A percentile compares a stretch with the other conserved stretches of the same genome.
Conservation (phyloP, 768 basidiomycete genomes). For the Kwoniella newhampshirensis region DNA sequence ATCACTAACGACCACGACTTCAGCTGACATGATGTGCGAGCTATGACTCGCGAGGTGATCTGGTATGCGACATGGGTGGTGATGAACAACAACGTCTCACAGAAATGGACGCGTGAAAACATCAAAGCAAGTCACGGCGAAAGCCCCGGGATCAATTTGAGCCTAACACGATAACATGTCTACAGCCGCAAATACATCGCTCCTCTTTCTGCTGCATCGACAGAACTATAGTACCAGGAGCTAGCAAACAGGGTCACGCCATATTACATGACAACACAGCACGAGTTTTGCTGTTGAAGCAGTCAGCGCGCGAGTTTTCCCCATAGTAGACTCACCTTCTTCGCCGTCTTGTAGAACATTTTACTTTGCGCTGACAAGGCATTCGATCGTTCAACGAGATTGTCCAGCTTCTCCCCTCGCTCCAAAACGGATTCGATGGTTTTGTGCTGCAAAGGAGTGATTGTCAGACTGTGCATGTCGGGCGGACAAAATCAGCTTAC, state of each 20-base stretch:
- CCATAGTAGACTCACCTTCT: constrained; percentile 87
- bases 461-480: neutral
- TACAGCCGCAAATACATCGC: no score
- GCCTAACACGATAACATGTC: no score
- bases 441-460: constrained; percentile 71
- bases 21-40: constrained; percentile 2
- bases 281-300: constrained; percentile 79
- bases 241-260: neutral
- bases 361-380: constrained; percentile 85
- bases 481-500: constrained; percentile 58
- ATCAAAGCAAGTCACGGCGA: no score
- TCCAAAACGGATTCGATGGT: constrained; percentile 96
- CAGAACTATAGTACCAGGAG: neutral
- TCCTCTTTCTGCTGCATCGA: no score
- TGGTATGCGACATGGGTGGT: no score
- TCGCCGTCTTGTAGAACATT: constrained; percentile 99
- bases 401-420: constrained; percentile 94
- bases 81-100: no score
- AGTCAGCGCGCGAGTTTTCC: constrained; percentile 27
- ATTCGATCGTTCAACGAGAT: constrained; percentile 89
- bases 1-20: constrained; percentile 31
- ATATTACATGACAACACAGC: constrained; percentile 68
- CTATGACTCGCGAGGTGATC: no score
- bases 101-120: no score
- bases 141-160: no score